Evolutionary conservation across 768 basidiomycete genomes (phyloP).

Genomic region (Leccinum pellstonianum): DNA sequence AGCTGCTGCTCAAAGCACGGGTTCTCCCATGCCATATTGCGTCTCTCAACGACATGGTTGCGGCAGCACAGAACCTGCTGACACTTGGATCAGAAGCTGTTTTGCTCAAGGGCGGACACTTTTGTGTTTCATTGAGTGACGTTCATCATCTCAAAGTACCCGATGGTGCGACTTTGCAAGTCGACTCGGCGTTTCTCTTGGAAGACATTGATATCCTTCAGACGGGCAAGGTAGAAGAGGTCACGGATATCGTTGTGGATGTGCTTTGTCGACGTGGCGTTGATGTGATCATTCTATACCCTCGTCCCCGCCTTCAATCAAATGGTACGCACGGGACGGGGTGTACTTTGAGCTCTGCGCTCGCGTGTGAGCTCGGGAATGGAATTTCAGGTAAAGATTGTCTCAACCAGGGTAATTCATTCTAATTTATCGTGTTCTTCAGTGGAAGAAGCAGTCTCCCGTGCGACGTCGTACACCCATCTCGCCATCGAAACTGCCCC

Average conservation of each 20-base stretch:
- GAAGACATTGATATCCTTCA: conserved; percentile 65
- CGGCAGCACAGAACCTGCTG: conserved; percentile 50
- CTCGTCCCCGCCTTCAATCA: conserved; percentile 61
- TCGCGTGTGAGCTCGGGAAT: conserved; percentile 67
- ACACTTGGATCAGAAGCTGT: conserved; percentile 53
- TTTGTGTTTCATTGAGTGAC: conserved; percentile 46
- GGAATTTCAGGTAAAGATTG: conserved; percentile 36
- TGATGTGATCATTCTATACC: conserved; percentile 47
- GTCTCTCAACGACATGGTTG: conserved; percentile 59
- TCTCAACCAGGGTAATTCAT: background rate
- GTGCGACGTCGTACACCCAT: conserved; percentile 73
- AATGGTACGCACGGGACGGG: conserved; percentile 89
- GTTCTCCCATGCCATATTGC: conserved; percentile 34
- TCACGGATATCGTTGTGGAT: conserved; percentile 55
- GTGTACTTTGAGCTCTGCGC: conserved; percentile 85
- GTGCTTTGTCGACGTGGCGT: conserved; percentile 39
- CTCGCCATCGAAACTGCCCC: conserved; percentile 68
- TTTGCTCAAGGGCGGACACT: conserved; percentile 85
- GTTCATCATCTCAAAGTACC: conserved; percentile 34
- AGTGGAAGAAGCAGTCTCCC: conserved; percentile 58
- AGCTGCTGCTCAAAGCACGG: conserved; percentile 54
- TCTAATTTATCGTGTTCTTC: background rate
- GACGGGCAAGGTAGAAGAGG: conserved; percentile 6
- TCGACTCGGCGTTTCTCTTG: conserved; percentile 46
- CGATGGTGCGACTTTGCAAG: conserved; percentile 30